These are phyloP conservation scores for Pachyrhizus erosus DNA, from an alignment of 306 rosid genomes.

Conservation along the genomic window DNA sequence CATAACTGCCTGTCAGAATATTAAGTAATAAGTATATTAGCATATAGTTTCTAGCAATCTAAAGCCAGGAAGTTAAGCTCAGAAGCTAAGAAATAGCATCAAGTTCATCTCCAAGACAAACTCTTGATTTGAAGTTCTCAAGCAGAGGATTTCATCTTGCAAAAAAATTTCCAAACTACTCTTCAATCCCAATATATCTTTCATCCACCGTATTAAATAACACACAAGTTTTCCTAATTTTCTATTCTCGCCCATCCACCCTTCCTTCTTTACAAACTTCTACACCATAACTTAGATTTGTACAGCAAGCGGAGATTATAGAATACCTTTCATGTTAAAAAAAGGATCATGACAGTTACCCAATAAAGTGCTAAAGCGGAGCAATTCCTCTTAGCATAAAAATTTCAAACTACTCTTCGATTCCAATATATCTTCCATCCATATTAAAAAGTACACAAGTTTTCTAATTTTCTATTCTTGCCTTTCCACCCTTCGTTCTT, in stretches of 20 bases:
- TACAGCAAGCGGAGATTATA: too few species aligned
- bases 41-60: constrained; percentile 7
- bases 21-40: constrained; percentile 18
- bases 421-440: background rate
- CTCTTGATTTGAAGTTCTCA: too few species aligned
- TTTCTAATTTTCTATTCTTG: constrained; percentile 13
- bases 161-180: too few species aligned
- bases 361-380: background rate
- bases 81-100: constrained; percentile 35
- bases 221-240: too few species aligned
- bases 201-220: too few species aligned
- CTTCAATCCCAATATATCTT: too few species aligned
- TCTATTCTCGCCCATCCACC: too few species aligned
- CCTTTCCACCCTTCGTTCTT: background rate
- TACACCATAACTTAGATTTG: too few species aligned
- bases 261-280: too few species aligned
- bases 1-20: constrained; percentile 82
- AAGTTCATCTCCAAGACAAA: background rate
- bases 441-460: background rate
- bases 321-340: background rate
- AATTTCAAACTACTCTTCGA: background rate
- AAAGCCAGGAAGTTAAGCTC: background rate
- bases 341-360: background rate
- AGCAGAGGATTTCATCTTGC: too few species aligned
- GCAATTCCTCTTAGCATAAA: background rate